Percentiles rank a stretch among this genome's conserved stretches.
phyloP scores from a whole-genome alignment of 768 basidiomycete species.

The Lyophyllum atratum region DNA sequence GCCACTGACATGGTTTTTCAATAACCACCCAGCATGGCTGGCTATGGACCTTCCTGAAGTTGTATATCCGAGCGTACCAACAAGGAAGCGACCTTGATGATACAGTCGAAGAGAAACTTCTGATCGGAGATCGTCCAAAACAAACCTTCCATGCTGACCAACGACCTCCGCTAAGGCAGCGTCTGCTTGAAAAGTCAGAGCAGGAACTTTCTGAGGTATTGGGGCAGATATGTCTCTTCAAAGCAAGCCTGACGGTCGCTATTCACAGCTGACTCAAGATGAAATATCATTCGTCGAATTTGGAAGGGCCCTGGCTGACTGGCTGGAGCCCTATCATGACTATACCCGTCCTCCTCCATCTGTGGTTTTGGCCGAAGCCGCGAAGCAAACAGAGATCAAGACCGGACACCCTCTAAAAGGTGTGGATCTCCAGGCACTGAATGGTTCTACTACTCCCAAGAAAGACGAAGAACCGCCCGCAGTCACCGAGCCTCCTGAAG shows the following conservation, averaged over 20 bases:
- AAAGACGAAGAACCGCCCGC: constrained; percentile 74
- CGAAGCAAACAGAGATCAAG: constrained; percentile 71
- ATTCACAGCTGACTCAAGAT: constrained; percentile 61
- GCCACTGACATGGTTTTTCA: too few species aligned
- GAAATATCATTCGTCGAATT: constrained; percentile 62
- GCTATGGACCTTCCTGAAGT: constrained; percentile 69
- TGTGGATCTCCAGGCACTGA: constrained; percentile 49
- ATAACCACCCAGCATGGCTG: constrained; percentile 57
- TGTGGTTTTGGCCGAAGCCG: constrained; percentile 72
- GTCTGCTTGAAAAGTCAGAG: constrained; percentile 49
- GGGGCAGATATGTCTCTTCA: not conserved
- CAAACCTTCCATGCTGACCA: constrained; percentile 52
- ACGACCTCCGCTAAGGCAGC: constrained; percentile 55
- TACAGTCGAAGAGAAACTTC: constrained; percentile 76
- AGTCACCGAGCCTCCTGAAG: constrained; percentile 61
- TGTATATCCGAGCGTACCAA: constrained; percentile 78
- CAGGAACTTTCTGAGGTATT: constrained; percentile 59
- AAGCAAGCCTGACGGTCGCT: not conserved
- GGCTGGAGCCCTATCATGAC: constrained; percentile 79
- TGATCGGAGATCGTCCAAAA: constrained; percentile 81
- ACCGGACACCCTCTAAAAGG: constrained; percentile 70
- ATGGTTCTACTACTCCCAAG: constrained; percentile 50
- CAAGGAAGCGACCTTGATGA: constrained; percentile 82
- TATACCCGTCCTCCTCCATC: constrained; percentile 70
- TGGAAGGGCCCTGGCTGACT: constrained; percentile 62